Evolutionary conservation across 163 green algal species (phyloP).

Genomic region (Picocystis sp.): DNA sequence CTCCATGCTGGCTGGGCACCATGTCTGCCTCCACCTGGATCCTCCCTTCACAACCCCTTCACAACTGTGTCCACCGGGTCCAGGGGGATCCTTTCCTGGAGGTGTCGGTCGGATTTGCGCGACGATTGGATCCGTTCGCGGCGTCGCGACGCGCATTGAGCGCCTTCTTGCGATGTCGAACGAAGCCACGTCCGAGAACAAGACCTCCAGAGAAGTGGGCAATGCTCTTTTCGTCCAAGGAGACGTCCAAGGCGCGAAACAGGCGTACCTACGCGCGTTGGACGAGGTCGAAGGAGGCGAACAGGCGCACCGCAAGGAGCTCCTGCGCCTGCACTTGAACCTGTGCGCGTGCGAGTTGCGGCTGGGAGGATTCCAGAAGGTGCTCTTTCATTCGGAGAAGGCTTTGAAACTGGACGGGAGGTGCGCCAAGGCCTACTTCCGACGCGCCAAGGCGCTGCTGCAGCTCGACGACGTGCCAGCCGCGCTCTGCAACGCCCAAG

Average conservation of each 20-base stretch:
- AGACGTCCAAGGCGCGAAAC: background rate
- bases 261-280: background rate
- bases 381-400: constrained; percentile 1
- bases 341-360: constrained; percentile 9
- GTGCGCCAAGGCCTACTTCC: constrained; percentile 7
- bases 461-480: constrained; percentile 10
- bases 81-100: too few relatives aligned
- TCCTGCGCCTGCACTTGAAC: constrained; percentile 10
- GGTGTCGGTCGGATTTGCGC: too few relatives aligned
- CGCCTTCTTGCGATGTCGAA: too few relatives aligned
- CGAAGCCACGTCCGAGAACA: too few relatives aligned
- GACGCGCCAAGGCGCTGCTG: constrained; percentile 5
- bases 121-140: too few relatives aligned
- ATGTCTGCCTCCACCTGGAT: too few relatives aligned
- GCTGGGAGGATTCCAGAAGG: background rate
- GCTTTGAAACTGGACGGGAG: background rate
- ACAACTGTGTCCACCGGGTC: too few relatives aligned
- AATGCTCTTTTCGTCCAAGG: constrained; percentile 10
- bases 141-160: too few relatives aligned
- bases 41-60: too few relatives aligned
- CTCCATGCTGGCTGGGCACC: too few relatives aligned
- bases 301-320: too few relatives aligned
- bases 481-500: constrained; percentile 1
- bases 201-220: background rate
- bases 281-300: background rate